These are phyloP conservation scores for Lachancea quebecensis DNA, from an alignment of 805 yeast genomes.

Conservation along the genomic window DNA sequence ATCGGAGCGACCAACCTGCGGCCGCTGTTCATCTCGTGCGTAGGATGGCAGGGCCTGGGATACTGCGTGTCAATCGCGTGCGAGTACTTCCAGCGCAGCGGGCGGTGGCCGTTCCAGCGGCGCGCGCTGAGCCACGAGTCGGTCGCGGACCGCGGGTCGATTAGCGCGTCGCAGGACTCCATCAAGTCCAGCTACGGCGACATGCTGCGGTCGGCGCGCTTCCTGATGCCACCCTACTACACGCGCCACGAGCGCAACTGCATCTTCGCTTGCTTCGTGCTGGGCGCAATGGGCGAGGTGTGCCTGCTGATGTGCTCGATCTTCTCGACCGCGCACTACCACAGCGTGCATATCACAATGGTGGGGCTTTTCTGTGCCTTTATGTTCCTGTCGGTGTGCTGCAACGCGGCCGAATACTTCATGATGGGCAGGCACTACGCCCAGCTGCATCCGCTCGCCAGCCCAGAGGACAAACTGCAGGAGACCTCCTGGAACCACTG, in stretches of 20 bases:
- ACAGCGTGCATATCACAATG: constrained; percentile 54
- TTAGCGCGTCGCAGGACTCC: constrained; percentile 6
- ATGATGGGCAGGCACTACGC: constrained; percentile 41
- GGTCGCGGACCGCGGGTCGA: constrained; percentile 31
- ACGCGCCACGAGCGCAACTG: constrained; percentile 34
- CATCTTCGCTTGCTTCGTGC: constrained; percentile 36
- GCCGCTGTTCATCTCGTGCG: constrained; percentile 75
- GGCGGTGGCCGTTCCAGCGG: constrained; percentile 35
- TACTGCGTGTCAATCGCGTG: constrained; percentile 55
- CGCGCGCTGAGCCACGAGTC: constrained; percentile 26
- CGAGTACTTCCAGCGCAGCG: constrained; percentile 56
- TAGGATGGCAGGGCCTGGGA: constrained; percentile 71
- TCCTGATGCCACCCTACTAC: constrained; percentile 36
- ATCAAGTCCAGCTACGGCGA: constrained; percentile 16
- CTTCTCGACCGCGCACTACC: constrained; percentile 56
- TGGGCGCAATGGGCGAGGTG: constrained; percentile 55
- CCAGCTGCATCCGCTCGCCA: constrained; percentile 31
- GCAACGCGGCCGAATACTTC: constrained; percentile 39
- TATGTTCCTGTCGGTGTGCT: constrained; percentile 46
- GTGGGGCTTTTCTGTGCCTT: constrained; percentile 67
- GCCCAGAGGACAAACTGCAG: constrained; percentile 9
- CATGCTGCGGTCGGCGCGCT: constrained; percentile 14
- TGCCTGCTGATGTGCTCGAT: constrained; percentile 71
- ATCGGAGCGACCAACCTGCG: constrained; percentile 83
- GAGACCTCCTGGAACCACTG: constrained; percentile 28